phyloP scores from a whole-genome alignment of 345 rosid genomes.

The Populus tremula region DNA sequence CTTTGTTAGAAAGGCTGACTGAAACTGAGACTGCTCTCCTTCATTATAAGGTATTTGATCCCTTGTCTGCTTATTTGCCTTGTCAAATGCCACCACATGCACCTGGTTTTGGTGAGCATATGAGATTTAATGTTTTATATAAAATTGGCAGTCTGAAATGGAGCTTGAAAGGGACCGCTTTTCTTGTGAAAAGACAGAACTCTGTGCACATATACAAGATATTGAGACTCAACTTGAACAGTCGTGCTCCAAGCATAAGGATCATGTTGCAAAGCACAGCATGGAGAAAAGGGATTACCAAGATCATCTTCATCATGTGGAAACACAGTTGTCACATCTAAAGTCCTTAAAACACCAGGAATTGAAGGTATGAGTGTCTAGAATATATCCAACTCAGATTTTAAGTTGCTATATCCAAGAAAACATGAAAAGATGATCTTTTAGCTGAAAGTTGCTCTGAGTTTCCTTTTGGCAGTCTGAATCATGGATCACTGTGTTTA shows the following conservation, averaged over 20 bases:
- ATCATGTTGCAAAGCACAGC: neutral
- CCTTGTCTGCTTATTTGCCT: neutral
- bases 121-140: neutral
- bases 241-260: neutral
- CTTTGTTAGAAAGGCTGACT: conserved; percentile 7
- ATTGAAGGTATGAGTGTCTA: conserved; percentile 7
- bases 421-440: too few species aligned
- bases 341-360: neutral
- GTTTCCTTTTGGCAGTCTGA: too few species aligned
- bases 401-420: neutral
- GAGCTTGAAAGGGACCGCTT: neutral
- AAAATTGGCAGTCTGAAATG: conserved; percentile 2
- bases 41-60: conserved; percentile 9
- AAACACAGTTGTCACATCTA: conserved; percentile 3
- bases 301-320: conserved; percentile 1
- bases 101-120: neutral
- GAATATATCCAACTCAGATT: neutral
- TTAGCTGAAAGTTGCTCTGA: too few species aligned
- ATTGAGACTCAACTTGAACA: conserved; percentile 6
- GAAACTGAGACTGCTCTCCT: neutral
- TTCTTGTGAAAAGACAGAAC: conserved; percentile 4
- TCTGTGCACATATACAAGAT: neutral
- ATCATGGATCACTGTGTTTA: neutral
- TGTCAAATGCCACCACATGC: neutral
- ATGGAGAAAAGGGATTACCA: conserved; percentile 9